phyloP scores from a whole-genome alignment of 2,329 filamentous ascomycete species.

The Pezicula neosporulosa region DNA sequence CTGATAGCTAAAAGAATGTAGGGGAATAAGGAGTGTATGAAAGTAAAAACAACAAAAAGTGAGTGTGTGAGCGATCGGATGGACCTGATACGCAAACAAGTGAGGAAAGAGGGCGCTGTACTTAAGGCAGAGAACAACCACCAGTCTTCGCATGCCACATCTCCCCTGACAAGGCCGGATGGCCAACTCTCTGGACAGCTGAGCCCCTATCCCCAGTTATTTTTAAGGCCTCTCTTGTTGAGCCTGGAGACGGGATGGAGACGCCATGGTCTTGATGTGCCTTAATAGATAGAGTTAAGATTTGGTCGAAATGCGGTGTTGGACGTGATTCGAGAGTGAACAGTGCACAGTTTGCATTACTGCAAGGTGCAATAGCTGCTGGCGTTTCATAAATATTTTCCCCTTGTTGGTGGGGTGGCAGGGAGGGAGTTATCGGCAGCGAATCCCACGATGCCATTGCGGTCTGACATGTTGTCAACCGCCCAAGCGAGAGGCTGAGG shows the following conservation, averaged over 20 bases:
- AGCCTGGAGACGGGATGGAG: too few species aligned
- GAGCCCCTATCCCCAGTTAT: background rate
- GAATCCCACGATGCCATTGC: too few species aligned
- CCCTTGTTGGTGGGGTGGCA: too few species aligned
- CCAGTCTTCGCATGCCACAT: conserved; percentile 1
- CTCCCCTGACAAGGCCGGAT: background rate
- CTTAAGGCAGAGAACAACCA: background rate
- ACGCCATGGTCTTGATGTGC: too few species aligned
- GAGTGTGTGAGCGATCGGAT: background rate
- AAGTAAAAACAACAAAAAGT: background rate
- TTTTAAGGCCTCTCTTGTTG: background rate
- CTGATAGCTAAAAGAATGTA: background rate
- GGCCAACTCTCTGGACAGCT: background rate
- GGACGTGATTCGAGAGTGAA: background rate
- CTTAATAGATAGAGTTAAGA: background rate
- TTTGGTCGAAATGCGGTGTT: background rate
- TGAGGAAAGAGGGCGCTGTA: background rate
- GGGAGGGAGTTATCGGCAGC: too few species aligned
- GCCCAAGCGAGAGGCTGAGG: too few species aligned
- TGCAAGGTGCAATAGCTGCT: too few species aligned
- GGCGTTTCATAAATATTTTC: too few species aligned
- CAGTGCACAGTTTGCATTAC: background rate
- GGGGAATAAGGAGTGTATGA: background rate
- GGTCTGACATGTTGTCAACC: too few species aligned
- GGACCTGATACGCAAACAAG: background rate